These are phyloP conservation scores for Discostella pseudostelligera DNA, from an alignment of 108 stramenopile species.

Conservation along the genomic window DNA sequence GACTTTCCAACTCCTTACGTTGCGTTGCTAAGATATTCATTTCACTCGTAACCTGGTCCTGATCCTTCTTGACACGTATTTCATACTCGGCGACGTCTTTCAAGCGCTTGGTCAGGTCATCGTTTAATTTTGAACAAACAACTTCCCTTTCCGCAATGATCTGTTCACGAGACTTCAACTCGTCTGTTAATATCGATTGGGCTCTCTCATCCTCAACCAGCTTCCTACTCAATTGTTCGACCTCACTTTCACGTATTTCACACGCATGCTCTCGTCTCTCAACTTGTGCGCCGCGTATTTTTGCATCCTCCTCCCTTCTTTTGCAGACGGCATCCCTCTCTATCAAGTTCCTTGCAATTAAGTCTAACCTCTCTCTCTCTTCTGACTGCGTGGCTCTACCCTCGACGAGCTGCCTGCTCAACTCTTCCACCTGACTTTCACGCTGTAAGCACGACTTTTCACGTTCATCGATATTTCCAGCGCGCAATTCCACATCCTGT, in stretches of 20 bases:
- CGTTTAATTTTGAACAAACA: slow-evolving; percentile 20
- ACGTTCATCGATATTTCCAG: slow-evolving; percentile 7
- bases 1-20: slow-evolving; percentile 13
- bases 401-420: slow-evolving; percentile 17
- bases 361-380: slow-evolving; percentile 20
- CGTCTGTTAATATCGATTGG: slow-evolving; percentile 11
- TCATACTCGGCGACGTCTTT: slow-evolving; percentile 16
- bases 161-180: slow-evolving; percentile 13
- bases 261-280: slow-evolving; percentile 11
- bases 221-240: slow-evolving; percentile 15
- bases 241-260: slow-evolving; percentile 13
- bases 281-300: slow-evolving; percentile 3
- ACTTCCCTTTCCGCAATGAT: slow-evolving; percentile 17
- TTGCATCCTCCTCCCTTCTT: slow-evolving; percentile 13
- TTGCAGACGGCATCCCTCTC: slow-evolving; percentile 25
- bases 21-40: slow-evolving; percentile 5
- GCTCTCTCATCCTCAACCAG: slow-evolving; percentile 5
- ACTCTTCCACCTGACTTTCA: slow-evolving; percentile 18
- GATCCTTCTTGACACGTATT: slow-evolving; percentile 3
- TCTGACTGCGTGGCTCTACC: slow-evolving; percentile 2
- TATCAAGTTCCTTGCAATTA: slow-evolving; percentile 11
- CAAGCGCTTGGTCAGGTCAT: slow-evolving; percentile 7
- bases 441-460: slow-evolving; percentile 14
- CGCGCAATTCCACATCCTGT: slow-evolving; percentile 10
- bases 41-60: slow-evolving; percentile 12